Evolutionary conservation across 2,329 filamentous ascomycete species (phyloP).

Genomic region (Pezicula rhizophila): DNA sequence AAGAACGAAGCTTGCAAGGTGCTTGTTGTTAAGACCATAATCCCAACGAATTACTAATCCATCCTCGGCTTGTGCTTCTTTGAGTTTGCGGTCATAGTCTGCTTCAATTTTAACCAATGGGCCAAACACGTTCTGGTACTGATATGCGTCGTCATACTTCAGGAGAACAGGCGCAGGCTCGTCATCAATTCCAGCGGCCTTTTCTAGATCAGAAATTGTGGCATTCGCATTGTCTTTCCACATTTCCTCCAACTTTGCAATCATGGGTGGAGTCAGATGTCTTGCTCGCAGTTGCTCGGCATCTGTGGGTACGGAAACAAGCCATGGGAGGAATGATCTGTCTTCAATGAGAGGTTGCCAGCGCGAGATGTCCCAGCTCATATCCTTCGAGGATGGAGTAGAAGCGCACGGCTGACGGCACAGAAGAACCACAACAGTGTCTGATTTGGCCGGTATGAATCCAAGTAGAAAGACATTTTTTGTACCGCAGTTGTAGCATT

Average conservation of each 20-base stretch:
- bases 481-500: constrained; percentile 99
- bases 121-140: constrained; percentile 98
- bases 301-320: constrained; percentile 82
- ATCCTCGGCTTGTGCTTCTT: constrained; percentile 96
- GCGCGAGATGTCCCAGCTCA: constrained; percentile 98
- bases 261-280: constrained; percentile 88
- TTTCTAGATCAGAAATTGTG: constrained; percentile 86
- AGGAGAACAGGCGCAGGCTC: constrained; percentile 89
- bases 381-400: constrained; percentile 93
- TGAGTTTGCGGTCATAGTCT: constrained; percentile 97
- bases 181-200: constrained; percentile 85
- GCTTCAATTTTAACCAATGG: constrained; percentile 98
- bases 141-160: constrained; percentile 93
- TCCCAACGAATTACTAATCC: constrained; percentile 93
- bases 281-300: constrained; percentile 93
- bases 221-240: constrained; percentile 94
- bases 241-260: constrained; percentile 93
- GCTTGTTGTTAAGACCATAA: constrained; percentile 93
- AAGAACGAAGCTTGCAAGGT: constrained; percentile 88
- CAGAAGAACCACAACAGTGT: constrained; percentile 93
- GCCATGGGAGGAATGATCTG: constrained; percentile 89
- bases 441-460: constrained; percentile 97
- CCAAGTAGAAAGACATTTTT: constrained; percentile 97
- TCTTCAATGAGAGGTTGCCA: constrained; percentile 98
- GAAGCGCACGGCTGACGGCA: constrained; percentile 95